Evolutionary conservation across 208 protist species (phyloP).

Genomic region (Leishmania aethiopica): DNA sequence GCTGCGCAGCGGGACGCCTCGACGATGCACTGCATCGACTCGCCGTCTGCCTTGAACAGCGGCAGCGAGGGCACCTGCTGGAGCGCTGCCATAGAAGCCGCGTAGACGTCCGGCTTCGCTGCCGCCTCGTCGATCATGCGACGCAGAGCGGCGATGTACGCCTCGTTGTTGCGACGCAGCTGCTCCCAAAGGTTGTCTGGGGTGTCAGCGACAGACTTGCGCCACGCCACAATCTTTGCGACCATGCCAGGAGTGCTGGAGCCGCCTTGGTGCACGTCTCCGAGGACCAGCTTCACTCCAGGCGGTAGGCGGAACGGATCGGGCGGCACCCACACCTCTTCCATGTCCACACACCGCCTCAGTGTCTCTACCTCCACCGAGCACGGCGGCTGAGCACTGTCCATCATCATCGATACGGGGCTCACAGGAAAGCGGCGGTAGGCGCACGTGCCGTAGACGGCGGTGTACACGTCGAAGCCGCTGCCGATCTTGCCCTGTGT

Average conservation of each 20-base stretch:
- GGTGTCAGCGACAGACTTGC: constrained; percentile 42
- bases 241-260: constrained; percentile 96
- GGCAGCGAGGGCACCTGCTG: constrained; percentile 11
- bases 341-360: constrained; percentile 50
- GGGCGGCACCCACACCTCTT: constrained; percentile 65
- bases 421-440: constrained; percentile 90
- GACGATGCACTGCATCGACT: constrained; percentile 44
- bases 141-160: constrained; percentile 61
- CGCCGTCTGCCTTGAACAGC: not conserved
- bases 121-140: constrained; percentile 32
- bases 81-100: constrained; percentile 32
- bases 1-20: constrained; percentile 45
- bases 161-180: constrained; percentile 69
- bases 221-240: constrained; percentile 92
- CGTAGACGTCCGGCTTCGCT: constrained; percentile 28
- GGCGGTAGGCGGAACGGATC: constrained; percentile 75
- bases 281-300: constrained; percentile 88
- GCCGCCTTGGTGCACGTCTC: constrained; percentile 90
- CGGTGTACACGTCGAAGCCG: constrained; percentile 97
- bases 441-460: constrained; percentile 92
- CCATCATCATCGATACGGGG: constrained; percentile 63
- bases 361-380: constrained; percentile 50
- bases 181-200: constrained; percentile 73
- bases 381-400: constrained; percentile 33
- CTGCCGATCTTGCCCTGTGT: constrained; percentile 97